These are phyloP conservation scores for Blastocystis hominis DNA, from an alignment of 352 stramenopile genomes.

Conservation along the genomic window DNA sequence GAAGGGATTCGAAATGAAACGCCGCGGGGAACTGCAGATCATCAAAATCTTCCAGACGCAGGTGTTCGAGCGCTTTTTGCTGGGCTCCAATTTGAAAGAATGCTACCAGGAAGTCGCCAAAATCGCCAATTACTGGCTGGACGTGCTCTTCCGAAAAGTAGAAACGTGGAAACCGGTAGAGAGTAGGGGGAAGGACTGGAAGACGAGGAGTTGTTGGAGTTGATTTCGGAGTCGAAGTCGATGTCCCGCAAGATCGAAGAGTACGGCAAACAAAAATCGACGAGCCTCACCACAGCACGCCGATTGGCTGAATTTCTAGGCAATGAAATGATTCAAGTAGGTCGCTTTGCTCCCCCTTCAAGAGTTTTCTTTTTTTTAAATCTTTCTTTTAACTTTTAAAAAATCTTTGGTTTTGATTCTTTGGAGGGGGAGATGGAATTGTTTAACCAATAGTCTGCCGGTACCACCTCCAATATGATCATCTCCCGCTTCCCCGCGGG, in stretches of 20 bases:
- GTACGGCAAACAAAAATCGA: constrained; percentile 90
- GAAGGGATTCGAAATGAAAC: constrained; percentile 96
- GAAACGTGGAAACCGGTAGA: not conserved
- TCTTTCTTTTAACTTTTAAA: not conserved
- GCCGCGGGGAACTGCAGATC: constrained; percentile 90
- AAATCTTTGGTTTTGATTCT: no score
- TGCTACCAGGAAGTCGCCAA: constrained; percentile 90
- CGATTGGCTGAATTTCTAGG: constrained; percentile 94
- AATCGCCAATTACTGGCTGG: constrained; percentile 93
- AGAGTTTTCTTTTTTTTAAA: not conserved
- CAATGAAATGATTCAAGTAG: constrained; percentile 89
- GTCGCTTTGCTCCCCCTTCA: no score
- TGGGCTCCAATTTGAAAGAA: constrained; percentile 79
- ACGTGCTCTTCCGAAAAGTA: constrained; percentile 83
- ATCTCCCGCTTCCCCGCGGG: constrained; percentile 80
- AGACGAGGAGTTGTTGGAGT: constrained; percentile 86
- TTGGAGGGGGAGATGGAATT: not conserved
- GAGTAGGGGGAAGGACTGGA: constrained; percentile 78
- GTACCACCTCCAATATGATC: constrained; percentile 94
- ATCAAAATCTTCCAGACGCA: constrained; percentile 97
- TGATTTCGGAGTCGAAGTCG: constrained; percentile 96
- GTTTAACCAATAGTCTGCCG: constrained; percentile 67
- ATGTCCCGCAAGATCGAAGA: constrained; percentile 92
- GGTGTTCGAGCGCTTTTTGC: constrained; percentile 92
- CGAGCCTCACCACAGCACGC: constrained; percentile 88